A percentile compares a stretch with the other conserved stretches of the same genome.
These are phyloP conservation scores for Narthecium ossifragum DNA, from an alignment of 106 monocot genomes.

Conservation along the genomic window DNA sequence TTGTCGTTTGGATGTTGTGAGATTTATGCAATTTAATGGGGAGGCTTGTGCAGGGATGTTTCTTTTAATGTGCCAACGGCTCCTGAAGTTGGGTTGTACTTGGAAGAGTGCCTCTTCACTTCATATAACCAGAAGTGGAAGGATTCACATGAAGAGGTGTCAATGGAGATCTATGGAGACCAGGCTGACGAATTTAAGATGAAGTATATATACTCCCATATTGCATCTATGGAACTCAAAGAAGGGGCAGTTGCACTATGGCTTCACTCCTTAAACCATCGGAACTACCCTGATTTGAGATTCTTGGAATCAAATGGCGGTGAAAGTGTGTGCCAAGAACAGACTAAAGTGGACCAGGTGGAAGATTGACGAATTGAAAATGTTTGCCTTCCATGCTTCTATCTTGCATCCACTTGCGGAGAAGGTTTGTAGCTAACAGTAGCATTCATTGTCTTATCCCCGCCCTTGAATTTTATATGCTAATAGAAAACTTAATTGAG, in stretches of 20 bases:
- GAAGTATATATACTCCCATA: slow-evolving; percentile 67
- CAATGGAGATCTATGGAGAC: slow-evolving; percentile 74
- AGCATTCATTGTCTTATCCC: too few species aligned
- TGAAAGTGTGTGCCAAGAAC: neutral
- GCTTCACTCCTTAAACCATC: slow-evolving; percentile 85
- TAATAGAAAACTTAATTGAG: too few species aligned
- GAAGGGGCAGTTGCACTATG: slow-evolving; percentile 91
- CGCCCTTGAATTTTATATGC: too few species aligned
- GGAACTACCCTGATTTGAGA: slow-evolving; percentile 82
- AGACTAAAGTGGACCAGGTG: slow-evolving; percentile 1
- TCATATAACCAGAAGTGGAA: slow-evolving; percentile 98
- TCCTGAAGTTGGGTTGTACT: slow-evolving; percentile 85
- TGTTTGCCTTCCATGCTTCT: neutral
- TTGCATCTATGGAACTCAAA: slow-evolving; percentile 87
- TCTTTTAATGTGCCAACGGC: slow-evolving; percentile 89
- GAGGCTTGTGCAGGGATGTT: slow-evolving; percentile 59
- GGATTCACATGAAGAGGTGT: slow-evolving; percentile 75
- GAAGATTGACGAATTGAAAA: neutral
- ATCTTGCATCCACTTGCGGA: neutral
- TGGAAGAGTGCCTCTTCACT: slow-evolving; percentile 85
- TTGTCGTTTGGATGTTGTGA: neutral
- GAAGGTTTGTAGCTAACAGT: neutral
- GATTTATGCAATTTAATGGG: neutral
- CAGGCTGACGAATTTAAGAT: slow-evolving; percentile 75
- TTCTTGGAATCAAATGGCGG: slow-evolving; percentile 19